Evolutionary conservation across 2,329 filamentous ascomycete genomes (phyloP).

Genomic region (Trichophyton benhamiae): DNA sequence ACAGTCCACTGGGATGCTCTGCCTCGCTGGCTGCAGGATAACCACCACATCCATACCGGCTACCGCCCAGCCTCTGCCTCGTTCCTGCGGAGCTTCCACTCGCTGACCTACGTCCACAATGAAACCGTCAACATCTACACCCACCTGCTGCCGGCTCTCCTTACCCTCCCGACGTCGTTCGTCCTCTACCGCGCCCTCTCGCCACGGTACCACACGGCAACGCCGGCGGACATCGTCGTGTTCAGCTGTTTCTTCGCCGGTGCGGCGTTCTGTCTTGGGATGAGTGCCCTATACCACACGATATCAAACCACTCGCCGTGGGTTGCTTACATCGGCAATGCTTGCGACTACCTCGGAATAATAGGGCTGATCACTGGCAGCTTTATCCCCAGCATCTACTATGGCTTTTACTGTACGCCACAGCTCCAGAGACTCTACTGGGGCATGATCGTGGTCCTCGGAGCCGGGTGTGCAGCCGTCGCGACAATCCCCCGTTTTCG

Average conservation of each 20-base stretch:
- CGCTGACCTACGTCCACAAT: conserved; percentile 53
- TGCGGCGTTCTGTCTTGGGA: conserved; percentile 58
- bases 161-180: conserved; percentile 41
- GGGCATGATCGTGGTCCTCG: conserved; percentile 64
- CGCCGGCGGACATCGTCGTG: conserved; percentile 51
- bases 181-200: conserved; percentile 47
- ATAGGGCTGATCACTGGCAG: conserved; percentile 83
- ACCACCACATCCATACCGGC: conserved; percentile 54
- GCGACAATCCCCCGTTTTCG: conserved; percentile 74
- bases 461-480: conserved; percentile 60
- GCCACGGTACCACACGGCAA: conserved; percentile 55
- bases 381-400: conserved; percentile 79
- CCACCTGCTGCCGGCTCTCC: conserved; percentile 55
- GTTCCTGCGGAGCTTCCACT: conserved; percentile 45
- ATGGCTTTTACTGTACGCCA: conserved; percentile 65
- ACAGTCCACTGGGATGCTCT: conserved; percentile 42
- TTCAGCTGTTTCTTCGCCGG: conserved; percentile 71
- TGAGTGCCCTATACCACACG: conserved; percentile 76
- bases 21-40: conserved; percentile 48
- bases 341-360: conserved; percentile 90
- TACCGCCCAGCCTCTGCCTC: conserved; percentile 54
- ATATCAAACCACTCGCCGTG: conserved; percentile 70
- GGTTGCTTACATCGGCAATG: conserved; percentile 75
- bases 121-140: conserved; percentile 61
- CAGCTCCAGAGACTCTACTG: conserved; percentile 59